Evolutionary conservation across 2,329 filamentous ascomycete genomes (phyloP), one percentile per base, ranked within the genome.

Genomic region (Westerdykella ornata): DNA sequence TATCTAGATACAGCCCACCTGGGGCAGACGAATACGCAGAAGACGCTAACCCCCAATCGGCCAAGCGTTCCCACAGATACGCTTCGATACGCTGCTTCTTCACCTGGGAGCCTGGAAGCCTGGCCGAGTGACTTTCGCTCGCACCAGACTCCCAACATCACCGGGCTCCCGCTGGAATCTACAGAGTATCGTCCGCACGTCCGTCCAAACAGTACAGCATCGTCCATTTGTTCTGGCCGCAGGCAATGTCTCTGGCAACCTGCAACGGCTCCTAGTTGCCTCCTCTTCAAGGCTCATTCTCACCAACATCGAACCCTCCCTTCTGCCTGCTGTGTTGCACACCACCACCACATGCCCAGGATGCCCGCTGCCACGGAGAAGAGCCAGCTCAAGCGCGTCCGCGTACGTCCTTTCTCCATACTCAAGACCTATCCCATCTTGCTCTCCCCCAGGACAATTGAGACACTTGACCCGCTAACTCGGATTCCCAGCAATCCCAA

Each of bases 311-410:
- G 22, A 26, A 26, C 22, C 22, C 8, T n/a, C n/a, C n/a, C 22
- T 8, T 11, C 20, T 18, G 19, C 41, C 40, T 20, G 29, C 36
- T 18, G 22, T 8, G 22, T 9, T 4, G 12, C 22, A 26, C 22
- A 2, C 8, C 22, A 26, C 22, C 22, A 9, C 43, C n/a, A n/a
- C n/a, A n/a, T n/a, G n/a, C n/a, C 41, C 46, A 47, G 32, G 42
- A 81, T 81, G 78, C 70, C 78, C 67, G 74, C 80, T 67, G 65
- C 68, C 35, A 51, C 52, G 52, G 84, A 92, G 69, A 86, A 86
- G 72, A 88, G 83, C 72, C 84, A 85, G 70, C 80, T 92, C 71
- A 94, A 94, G 74, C 82, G 88, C 62, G 78, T 73, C 54, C 78
- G 83, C 67, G 87, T 92, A 74, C 63, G 78, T 72, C n/a, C n/a